phyloP scores from a whole-genome alignment of 495 filamentous ascomycete genomes.

The Clavariopsis aquatica region DNA sequence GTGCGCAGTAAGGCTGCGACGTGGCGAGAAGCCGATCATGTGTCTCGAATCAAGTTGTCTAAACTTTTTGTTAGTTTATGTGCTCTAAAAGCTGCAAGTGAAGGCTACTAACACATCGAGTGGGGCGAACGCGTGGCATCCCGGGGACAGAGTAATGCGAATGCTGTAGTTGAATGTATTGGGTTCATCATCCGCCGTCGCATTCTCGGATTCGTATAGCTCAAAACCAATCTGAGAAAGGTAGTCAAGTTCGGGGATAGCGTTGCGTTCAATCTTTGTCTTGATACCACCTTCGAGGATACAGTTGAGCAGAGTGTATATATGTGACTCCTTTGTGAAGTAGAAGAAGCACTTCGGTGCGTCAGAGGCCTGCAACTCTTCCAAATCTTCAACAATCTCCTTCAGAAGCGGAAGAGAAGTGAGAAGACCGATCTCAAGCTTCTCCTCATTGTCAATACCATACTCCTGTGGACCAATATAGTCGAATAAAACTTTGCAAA shows the following conservation, averaged over 20 bases:
- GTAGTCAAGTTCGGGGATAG: constrained; percentile 96
- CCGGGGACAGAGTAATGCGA: constrained; percentile 90
- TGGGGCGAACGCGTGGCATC: constrained; percentile 93
- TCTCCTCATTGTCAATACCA: constrained; percentile 89
- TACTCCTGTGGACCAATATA: constrained; percentile 99
- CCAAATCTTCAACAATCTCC: constrained; percentile 95
- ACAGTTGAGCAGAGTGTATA: constrained; percentile 97
- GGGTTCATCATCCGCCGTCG: constrained; percentile 55
- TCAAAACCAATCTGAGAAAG: constrained; percentile 98
- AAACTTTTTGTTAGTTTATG: not conserved
- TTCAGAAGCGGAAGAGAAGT: constrained; percentile 90
- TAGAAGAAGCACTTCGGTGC: constrained; percentile 96
- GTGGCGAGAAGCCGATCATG: constrained; percentile 86
- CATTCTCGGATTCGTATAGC: constrained; percentile 89
- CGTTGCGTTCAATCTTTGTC: constrained; percentile 85
- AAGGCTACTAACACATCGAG: constrained; percentile 66
- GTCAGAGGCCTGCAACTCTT: constrained; percentile 91
- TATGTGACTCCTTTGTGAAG: constrained; percentile 98
- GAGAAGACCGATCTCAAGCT: constrained; percentile 93
- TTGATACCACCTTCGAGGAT: constrained; percentile 95
- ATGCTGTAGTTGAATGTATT: constrained; percentile 87
- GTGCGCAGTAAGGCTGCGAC: constrained; percentile 87
- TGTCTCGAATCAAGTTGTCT: constrained; percentile 87
- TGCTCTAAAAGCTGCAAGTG: not conserved
- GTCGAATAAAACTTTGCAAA: constrained; percentile 94